Evolutionary conservation across 1,139 yeast genomes (phyloP).

Genomic region (Suhomyces kunorum): DNA sequence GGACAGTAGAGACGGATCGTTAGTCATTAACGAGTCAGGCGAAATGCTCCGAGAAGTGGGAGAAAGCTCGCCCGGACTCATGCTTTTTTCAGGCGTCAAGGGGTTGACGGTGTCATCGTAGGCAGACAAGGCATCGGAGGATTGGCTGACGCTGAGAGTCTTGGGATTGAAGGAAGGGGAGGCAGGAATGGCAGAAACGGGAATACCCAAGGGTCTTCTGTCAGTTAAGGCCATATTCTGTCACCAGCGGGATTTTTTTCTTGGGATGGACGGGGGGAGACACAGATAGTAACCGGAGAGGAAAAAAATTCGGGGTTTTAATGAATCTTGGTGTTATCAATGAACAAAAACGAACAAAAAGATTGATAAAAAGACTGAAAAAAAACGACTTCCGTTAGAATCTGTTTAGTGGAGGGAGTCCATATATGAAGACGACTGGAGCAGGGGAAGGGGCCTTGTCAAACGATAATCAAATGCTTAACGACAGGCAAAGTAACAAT

Average conservation of each 20-base stretch:
- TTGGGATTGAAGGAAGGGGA: slow-evolving; percentile 51
- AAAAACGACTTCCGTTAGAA: slow-evolving; percentile 15
- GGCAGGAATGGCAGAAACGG: slow-evolving; percentile 41
- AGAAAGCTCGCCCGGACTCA: slow-evolving; percentile 33
- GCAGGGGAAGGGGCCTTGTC: slow-evolving; percentile 1
- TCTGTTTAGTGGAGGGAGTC: slow-evolving; percentile 10
- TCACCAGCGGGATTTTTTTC: slow-evolving; percentile 7
- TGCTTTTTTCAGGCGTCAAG: slow-evolving; percentile 26
- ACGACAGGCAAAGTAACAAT: slow-evolving; percentile 2
- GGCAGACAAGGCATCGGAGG: slow-evolving; percentile 2
- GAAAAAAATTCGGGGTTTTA: slow-evolving; percentile 13
- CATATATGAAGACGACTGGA: slow-evolving; percentile 9
- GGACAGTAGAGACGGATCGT: slow-evolving; percentile 20
- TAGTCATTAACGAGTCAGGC: slow-evolving; percentile 45
- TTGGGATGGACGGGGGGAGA: slow-evolving; percentile 4
- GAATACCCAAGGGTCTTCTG: slow-evolving; percentile 55
- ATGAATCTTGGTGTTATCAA: slow-evolving; percentile 10
- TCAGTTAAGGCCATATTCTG: slow-evolving; percentile 56
- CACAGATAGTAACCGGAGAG: slow-evolving; percentile 12
- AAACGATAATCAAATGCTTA: slow-evolving; percentile 11
- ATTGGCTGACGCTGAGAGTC: slow-evolving; percentile 28
- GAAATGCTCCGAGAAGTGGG: slow-evolving; percentile 47
- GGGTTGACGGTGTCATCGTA: slow-evolving; percentile 13
- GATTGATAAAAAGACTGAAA: slow-evolving; percentile 15
- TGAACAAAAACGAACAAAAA: slow-evolving; percentile 12